These are phyloP conservation scores for Xylariales sp. DNA, from an alignment of 2,329 filamentous ascomycete genomes.

Conservation along the genomic window DNA sequence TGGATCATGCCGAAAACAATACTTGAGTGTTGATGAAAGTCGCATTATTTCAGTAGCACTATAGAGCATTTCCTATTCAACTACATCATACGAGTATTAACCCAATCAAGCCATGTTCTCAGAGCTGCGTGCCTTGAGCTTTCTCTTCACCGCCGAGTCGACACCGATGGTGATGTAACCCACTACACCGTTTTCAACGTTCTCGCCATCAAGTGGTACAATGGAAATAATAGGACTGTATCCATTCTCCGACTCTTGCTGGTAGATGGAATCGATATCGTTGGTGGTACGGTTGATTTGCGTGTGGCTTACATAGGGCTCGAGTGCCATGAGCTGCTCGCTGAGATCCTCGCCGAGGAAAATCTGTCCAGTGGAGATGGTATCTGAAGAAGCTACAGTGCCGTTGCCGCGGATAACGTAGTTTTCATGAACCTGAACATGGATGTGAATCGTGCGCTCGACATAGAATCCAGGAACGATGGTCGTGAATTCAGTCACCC, in stretches of 20 bases:
- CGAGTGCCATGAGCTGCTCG: conserved; percentile 25
- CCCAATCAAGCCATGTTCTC: too few species aligned
- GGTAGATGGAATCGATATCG: conserved; percentile 15
- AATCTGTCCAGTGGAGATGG: conserved; percentile 12
- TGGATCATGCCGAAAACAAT: too few species aligned
- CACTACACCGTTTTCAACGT: conserved; percentile 28
- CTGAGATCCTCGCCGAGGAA: conserved; percentile 12
- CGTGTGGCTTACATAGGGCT: conserved; percentile 27
- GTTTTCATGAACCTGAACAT: conserved; percentile 13
- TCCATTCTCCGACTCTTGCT: conserved; percentile 13
- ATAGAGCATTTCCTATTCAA: too few species aligned
- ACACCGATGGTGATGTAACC: conserved; percentile 31
- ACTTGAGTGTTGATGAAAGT: too few species aligned
- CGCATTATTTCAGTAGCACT: too few species aligned
- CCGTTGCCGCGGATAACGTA: conserved; percentile 13
- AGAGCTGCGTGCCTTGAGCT: too few species aligned
- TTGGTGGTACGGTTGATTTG: conserved; percentile 30
- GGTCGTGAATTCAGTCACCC: conserved; percentile 21
- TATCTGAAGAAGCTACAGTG: conserved; percentile 12
- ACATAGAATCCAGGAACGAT: conserved; percentile 17
- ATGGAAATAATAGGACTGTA: conserved; percentile 25
- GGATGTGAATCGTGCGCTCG: conserved; percentile 17
- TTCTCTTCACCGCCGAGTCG: conserved; percentile 14
- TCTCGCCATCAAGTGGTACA: conserved; percentile 26
- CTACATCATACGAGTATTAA: too few species aligned